Evolutionary conservation across 805 yeast species (phyloP).

Genomic region (Novakomyces olei): DNA sequence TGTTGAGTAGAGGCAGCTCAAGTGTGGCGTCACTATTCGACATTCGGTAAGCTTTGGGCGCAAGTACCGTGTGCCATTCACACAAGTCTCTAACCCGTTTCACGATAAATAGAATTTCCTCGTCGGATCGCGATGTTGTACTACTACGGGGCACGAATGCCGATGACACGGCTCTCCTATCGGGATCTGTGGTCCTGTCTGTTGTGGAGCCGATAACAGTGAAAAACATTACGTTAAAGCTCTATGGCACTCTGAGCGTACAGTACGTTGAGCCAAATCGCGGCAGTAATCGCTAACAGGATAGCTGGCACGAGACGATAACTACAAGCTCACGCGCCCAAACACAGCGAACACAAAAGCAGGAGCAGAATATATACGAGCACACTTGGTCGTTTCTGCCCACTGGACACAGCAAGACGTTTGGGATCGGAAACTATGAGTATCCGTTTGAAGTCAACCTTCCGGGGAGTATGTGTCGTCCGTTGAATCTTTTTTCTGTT

Average conservation of each 20-base stretch:
- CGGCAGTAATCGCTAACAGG: no score
- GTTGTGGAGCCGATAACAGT: constrained; percentile 54
- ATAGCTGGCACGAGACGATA: no score
- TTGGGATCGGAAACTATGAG: constrained; percentile 54
- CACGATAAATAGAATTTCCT: constrained; percentile 36
- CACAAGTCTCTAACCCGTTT: constrained; percentile 1
- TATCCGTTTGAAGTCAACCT: constrained; percentile 69
- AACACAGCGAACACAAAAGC: constrained; percentile 15
- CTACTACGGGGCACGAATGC: constrained; percentile 56
- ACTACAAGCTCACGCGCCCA: no score
- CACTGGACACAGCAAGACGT: constrained; percentile 1
- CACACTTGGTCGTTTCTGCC: constrained; percentile 48
- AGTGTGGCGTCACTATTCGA: constrained; percentile 6
- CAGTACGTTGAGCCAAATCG: no score
- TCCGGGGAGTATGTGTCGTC: no score
- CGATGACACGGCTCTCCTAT: constrained; percentile 53
- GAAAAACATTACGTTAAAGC: constrained; percentile 36
- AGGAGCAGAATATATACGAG: constrained; percentile 47
- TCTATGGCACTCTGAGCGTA: constrained; percentile 45
- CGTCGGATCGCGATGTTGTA: constrained; percentile 55
- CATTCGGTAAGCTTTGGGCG: constrained; percentile 4
- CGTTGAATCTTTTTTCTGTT: no score
- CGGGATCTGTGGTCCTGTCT: constrained; percentile 60
- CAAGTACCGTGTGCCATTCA: constrained; percentile 17
- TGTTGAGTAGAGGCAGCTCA: no score